Conservation (phyloP, 148 eudicot species). For the Amaranthus palmeri region DNA sequence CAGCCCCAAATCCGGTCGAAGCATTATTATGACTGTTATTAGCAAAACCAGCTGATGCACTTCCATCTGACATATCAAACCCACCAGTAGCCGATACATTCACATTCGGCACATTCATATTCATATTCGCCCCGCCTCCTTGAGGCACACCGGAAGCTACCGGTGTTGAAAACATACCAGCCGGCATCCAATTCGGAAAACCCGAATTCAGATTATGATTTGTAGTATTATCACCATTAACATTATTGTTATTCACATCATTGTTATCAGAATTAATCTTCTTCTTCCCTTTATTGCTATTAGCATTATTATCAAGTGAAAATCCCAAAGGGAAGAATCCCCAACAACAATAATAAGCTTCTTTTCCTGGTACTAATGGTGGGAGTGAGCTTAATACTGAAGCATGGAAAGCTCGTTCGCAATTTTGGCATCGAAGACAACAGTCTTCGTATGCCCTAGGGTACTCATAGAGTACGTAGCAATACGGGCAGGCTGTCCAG, state of each 20-base stretch:
- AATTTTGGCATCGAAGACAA: constrained; percentile 67
- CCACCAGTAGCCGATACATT: constrained; percentile 11
- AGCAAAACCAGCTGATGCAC: constrained; percentile 16
- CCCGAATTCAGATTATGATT: constrained; percentile 25
- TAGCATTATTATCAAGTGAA: constrained; percentile 7
- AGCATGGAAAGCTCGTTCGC: constrained; percentile 68
- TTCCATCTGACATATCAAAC: constrained; percentile 26
- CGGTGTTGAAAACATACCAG: constrained; percentile 28
- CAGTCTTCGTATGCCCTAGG: constrained; percentile 56
- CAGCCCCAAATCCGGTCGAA: constrained; percentile 14
- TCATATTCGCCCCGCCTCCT: constrained; percentile 18
- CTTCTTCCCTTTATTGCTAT: constrained; percentile 10
- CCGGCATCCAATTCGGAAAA: constrained; percentile 48
- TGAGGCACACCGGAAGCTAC: background rate
- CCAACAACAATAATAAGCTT: constrained; percentile 88
- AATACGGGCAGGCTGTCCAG: constrained; percentile 95
- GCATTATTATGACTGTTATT: background rate
- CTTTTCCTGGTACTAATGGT: constrained; percentile 74
- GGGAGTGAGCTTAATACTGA: constrained; percentile 50
- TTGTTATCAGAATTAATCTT: constrained; percentile 4
- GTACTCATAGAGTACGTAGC: constrained; percentile 68
- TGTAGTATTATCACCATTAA: background rate
- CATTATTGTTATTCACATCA: background rate
- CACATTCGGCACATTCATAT: constrained; percentile 15
- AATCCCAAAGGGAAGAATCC: constrained; percentile 84